Evolutionary conservation across 2,329 filamentous ascomycete genomes (phyloP).

Genomic region (Byssoonygena ceratinophila): DNA sequence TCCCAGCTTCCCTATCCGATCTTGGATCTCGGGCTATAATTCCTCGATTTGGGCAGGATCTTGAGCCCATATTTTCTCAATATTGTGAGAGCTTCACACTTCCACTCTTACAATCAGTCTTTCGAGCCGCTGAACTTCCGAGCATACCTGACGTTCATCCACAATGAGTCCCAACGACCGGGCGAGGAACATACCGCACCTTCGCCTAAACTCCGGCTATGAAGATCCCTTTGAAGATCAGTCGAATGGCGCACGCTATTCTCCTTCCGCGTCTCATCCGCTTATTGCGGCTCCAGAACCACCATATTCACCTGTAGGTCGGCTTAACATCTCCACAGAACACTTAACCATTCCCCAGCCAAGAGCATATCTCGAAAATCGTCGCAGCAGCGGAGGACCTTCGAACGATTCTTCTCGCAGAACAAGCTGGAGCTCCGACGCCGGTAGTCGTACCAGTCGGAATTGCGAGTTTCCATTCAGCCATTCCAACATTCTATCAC

Average conservation of each 20-base stretch:
- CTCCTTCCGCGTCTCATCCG: not conserved
- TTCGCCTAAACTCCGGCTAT: constrained; percentile 8
- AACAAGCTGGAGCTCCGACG: constrained; percentile 56
- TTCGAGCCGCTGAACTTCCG: too few relatives aligned
- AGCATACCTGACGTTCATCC: not conserved
- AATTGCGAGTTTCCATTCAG: constrained; percentile 47
- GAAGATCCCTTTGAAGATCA: constrained; percentile 6
- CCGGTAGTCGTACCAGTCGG: constrained; percentile 44
- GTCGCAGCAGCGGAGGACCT: constrained; percentile 21
- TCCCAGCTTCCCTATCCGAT: not conserved
- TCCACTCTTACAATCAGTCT: not conserved
- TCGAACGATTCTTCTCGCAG: constrained; percentile 49
- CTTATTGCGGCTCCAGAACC: constrained; percentile 8
- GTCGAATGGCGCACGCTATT: not conserved
- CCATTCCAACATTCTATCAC: constrained; percentile 49
- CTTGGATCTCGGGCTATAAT: not conserved
- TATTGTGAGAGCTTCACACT: not conserved
- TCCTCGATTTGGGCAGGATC: not conserved
- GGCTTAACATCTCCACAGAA: constrained; percentile 5
- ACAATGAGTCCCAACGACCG: not conserved
- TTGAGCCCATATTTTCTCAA: not conserved
- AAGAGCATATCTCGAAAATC: constrained; percentile 1
- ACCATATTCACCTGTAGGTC: constrained; percentile 1
- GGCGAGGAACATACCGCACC: constrained; percentile 4
- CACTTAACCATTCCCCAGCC: constrained; percentile 7